phyloP scores from a whole-genome alignment of 1,139 yeast species.

The Kodamaea plutei region DNA sequence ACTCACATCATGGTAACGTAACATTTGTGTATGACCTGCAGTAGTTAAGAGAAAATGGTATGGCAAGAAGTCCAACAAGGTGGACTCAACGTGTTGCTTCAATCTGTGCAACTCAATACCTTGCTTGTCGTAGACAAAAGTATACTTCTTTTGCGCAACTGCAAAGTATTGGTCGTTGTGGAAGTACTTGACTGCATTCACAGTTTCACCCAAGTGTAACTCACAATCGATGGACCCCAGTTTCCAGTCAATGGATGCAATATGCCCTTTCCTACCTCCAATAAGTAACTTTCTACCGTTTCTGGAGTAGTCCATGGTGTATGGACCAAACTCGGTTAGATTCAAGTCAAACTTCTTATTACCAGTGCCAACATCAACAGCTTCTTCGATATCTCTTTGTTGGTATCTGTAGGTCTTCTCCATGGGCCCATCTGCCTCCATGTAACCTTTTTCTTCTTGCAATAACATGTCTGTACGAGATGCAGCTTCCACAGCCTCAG shows the following conservation, averaged over 20 bases:
- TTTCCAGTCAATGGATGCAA: constrained; percentile 96
- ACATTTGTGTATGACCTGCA: constrained; percentile 82
- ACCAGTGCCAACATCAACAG: constrained; percentile 77
- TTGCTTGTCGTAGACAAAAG: constrained; percentile 84
- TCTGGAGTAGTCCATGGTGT: constrained; percentile 72
- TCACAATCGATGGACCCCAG: constrained; percentile 80
- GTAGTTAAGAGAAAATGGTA: constrained; percentile 86
- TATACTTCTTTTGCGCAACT: constrained; percentile 93
- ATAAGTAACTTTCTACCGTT: constrained; percentile 83
- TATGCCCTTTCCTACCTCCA: constrained; percentile 91
- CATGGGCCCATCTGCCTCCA: constrained; percentile 86
- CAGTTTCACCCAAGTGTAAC: constrained; percentile 81
- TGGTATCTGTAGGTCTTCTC: constrained; percentile 84
- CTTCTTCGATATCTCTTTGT: constrained; percentile 72
- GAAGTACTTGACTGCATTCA: constrained; percentile 81
- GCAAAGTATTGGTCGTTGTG: constrained; percentile 95
- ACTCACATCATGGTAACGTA: constrained; percentile 92
- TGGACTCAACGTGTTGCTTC: constrained; percentile 84
- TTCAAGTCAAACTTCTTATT: constrained; percentile 72
- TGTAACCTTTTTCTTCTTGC: constrained; percentile 77
- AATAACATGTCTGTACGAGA: constrained; percentile 82
- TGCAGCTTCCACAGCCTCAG: constrained; percentile 75
- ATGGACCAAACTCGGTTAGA: constrained; percentile 83
- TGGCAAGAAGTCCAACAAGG: constrained; percentile 81
- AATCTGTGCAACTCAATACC: constrained; percentile 92